Conservation (phyloP, 495 filamentous ascomycete genomes). For the Hamigera avellanea region DNA sequence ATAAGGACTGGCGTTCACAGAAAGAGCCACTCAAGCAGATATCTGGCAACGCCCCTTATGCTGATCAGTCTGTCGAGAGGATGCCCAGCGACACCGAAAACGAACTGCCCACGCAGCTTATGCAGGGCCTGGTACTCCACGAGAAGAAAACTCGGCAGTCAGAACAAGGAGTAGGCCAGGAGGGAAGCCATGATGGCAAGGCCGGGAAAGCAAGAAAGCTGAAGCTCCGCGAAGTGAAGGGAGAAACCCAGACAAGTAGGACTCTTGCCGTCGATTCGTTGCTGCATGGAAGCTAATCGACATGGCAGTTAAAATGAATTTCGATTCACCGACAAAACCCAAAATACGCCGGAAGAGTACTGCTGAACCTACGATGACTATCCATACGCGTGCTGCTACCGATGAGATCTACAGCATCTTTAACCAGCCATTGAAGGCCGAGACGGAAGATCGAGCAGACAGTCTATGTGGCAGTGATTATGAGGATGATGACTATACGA, state of each 20-base stretch:
- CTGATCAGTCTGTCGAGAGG: conserved; percentile 7
- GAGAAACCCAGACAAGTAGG: conserved; percentile 73
- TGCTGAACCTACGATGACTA: conserved; percentile 86
- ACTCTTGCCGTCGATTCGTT: conserved; percentile 4
- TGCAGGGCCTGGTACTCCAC: conserved; percentile 18
- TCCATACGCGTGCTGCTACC: conserved; percentile 88
- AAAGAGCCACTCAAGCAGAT: conserved; percentile 29
- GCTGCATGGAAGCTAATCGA: conserved; percentile 4
- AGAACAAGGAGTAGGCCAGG: conserved; percentile 10
- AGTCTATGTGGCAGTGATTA: conserved; percentile 42
- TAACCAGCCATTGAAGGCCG: conserved; percentile 69
- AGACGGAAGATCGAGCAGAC: conserved; percentile 30
- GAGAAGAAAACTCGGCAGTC: conserved; percentile 8
- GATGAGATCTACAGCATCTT: conserved; percentile 97
- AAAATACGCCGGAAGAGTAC: conserved; percentile 67
- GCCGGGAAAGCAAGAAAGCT: conserved; percentile 44
- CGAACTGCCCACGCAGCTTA: conserved; percentile 14
- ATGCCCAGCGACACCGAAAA: conserved; percentile 7
- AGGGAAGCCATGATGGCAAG: conserved; percentile 26
- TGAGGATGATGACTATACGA: conserved; percentile 68
- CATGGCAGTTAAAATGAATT: conserved; percentile 70
- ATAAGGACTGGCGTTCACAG: conserved; percentile 48
- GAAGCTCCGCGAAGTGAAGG: conserved; percentile 64
- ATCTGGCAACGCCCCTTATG: conserved; percentile 20
- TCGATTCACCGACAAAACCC: conserved; percentile 70